Evolutionary conservation across 2,329 filamentous ascomycete species (phyloP).

Genomic region (Chaetothyriales sp.): DNA sequence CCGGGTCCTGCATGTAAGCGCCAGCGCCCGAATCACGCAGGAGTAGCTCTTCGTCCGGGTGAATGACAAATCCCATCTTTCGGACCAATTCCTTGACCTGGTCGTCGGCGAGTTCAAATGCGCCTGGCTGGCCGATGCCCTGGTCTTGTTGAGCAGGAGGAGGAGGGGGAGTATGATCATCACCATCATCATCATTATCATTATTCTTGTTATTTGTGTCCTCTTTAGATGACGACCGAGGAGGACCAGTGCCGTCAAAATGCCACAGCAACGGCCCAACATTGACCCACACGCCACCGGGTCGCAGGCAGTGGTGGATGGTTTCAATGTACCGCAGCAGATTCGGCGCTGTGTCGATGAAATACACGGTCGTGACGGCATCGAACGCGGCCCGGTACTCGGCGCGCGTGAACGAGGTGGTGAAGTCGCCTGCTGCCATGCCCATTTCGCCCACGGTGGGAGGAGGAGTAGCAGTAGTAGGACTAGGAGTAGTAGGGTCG

Average conservation of each 20-base stretch:
- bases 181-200: conserved; percentile 23
- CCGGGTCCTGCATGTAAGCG: conserved; percentile 68
- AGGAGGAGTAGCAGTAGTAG: no score
- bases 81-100: conserved; percentile 67
- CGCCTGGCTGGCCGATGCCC: conserved; percentile 77
- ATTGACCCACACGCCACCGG: conserved; percentile 74
- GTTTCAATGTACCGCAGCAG: conserved; percentile 78
- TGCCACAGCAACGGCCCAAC: conserved; percentile 89
- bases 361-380: conserved; percentile 80
- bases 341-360: conserved; percentile 93
- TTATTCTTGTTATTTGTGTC: conserved; percentile 15
- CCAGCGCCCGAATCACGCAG: background rate
- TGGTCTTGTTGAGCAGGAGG: conserved; percentile 22
- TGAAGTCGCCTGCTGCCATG: conserved; percentile 88
- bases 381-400: conserved; percentile 52
- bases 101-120: conserved; percentile 76
- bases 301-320: conserved; percentile 59
- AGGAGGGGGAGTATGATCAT: conserved; percentile 28
- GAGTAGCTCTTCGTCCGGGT: conserved; percentile 25
- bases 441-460: conserved; percentile 60
- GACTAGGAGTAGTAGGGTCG: no score
- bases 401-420: conserved; percentile 57
- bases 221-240: conserved; percentile 22
- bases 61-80: conserved; percentile 60
- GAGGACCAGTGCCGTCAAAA: conserved; percentile 57